These are phyloP conservation scores for Cryptococcus sp. DNA, from an alignment of 1,284 basidiomycete species.

Conservation along the genomic window DNA sequence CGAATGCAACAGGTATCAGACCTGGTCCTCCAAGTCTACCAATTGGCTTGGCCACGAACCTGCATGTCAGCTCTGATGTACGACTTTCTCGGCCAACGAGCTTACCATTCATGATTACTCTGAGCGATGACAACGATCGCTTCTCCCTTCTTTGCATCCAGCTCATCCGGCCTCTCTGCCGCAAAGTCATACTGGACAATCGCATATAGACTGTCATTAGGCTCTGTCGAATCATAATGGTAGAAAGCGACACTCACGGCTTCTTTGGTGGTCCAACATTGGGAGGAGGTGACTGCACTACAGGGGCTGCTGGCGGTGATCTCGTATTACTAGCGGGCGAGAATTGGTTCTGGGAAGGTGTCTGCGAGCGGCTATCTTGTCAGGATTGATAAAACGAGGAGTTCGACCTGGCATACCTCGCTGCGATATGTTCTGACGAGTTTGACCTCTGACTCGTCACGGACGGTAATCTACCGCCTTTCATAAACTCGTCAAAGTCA, in stretches of 20 bases:
- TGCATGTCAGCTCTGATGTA: constrained; percentile 16
- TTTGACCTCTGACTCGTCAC: background rate
- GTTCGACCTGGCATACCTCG: constrained; percentile 5
- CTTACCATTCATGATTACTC: constrained; percentile 51
- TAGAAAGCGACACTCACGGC: constrained; percentile 13
- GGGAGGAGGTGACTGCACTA: background rate
- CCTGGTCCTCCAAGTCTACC: constrained; percentile 90
- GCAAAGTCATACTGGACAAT: constrained; percentile 92
- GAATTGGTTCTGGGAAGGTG: constrained; percentile 16
- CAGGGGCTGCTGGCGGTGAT: constrained; percentile 10
- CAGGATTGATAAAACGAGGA: background rate
- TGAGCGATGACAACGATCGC: constrained; percentile 67
- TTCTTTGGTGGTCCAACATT: constrained; percentile 11
- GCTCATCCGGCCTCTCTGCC: constrained; percentile 92
- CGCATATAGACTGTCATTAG: constrained; percentile 60
- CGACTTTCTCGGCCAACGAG: background rate
- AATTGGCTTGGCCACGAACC: constrained; percentile 79
- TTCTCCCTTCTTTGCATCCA: constrained; percentile 91
- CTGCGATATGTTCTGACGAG: constrained; percentile 5
- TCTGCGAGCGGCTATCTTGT: constrained; percentile 13
- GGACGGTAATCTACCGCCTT: constrained; percentile 51
- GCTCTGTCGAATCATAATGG: too few species aligned
- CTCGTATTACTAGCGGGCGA: constrained; percentile 12
- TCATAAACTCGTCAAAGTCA: constrained; percentile 83
- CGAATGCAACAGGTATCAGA: constrained; percentile 92